phyloP scores from a whole-genome alignment of 169 alveolate genomes.

The Eimeria sp. region DNA sequence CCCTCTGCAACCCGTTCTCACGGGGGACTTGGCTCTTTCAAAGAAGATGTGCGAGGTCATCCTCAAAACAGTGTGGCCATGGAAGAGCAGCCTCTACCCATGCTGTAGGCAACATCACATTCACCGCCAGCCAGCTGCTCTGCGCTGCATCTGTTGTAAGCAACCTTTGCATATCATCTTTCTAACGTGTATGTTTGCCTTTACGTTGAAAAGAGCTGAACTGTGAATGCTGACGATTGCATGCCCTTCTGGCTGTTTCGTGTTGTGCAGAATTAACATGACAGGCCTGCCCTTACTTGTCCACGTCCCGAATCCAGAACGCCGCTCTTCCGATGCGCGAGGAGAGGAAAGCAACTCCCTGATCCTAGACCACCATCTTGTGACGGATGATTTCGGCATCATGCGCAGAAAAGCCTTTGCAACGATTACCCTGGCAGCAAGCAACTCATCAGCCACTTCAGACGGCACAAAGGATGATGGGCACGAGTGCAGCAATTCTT shows the following conservation, averaged over 20 bases:
- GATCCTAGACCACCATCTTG: background rate
- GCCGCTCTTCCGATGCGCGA: background rate
- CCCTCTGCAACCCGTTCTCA: background rate
- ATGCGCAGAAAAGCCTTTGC: constrained; percentile 29
- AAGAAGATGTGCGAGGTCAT: background rate
- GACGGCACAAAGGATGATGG: background rate
- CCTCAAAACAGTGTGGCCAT: constrained; percentile 4
- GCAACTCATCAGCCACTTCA: background rate
- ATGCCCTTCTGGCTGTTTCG: background rate
- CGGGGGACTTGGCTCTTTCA: background rate
- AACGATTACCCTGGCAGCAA: background rate
- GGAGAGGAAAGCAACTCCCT: constrained; percentile 31
- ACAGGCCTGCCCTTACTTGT: constrained; percentile 78
- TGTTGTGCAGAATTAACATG: constrained; percentile 73
- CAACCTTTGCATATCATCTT: background rate
- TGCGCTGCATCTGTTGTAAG: constrained; percentile 17
- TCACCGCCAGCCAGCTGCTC: constrained; percentile 30
- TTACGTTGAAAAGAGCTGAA: background rate
- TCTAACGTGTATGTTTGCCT: background rate
- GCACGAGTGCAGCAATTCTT: background rate
- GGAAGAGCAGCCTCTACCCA: constrained; percentile 58
- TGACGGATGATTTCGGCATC: constrained; percentile 31
- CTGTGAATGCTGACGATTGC: background rate
- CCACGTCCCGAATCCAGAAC: constrained; percentile 10
- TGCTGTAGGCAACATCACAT: constrained; percentile 59